Percentiles rank a stretch among this genome's conserved stretches.
Evolutionary conservation across 2,329 filamentous ascomycete species (phyloP).

Genomic region (Ascochyta pisi): DNA sequence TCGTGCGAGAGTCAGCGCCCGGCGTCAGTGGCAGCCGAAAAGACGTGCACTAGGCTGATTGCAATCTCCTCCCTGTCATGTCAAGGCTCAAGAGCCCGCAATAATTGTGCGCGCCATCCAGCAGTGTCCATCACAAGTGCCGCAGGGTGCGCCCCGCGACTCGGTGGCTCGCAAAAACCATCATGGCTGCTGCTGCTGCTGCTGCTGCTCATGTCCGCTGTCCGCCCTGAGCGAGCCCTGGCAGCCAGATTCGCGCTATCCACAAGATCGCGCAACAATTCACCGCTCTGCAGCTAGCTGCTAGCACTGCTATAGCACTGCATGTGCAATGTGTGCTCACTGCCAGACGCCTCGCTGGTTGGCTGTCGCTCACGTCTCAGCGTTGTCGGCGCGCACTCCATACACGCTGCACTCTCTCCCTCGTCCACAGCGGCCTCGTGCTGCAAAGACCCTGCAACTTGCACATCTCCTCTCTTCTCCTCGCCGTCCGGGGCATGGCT

Average conservation of each 20-base stretch:
- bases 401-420: neutral
- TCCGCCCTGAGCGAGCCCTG: neutral
- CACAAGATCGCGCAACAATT: conserved; percentile 18
- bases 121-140: neutral
- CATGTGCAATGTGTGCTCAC: neutral
- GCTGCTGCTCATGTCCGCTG: neutral
- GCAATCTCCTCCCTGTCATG: conserved; percentile 22
- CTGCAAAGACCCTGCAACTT: conserved; percentile 9
- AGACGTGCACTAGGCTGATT: conserved; percentile 20
- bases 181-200: neutral
- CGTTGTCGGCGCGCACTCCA: conserved; percentile 12
- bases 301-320: neutral
- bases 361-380: conserved; percentile 7
- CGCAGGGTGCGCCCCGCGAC: conserved; percentile 6
- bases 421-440: conserved; percentile 6
- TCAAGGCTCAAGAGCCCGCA: conserved; percentile 5
- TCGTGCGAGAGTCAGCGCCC: conserved; percentile 9
- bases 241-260: conserved; percentile 16
- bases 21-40: conserved; percentile 11
- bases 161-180: conserved; percentile 4
- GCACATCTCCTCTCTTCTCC: neutral
- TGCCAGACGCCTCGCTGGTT: neutral
- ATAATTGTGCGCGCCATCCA: conserved; percentile 8
- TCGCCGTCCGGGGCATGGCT: no score
- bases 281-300: conserved; percentile 13